Evolutionary conservation across 75 land plant genomes (phyloP).

Genomic region (Pinus tabuliformis): DNA sequence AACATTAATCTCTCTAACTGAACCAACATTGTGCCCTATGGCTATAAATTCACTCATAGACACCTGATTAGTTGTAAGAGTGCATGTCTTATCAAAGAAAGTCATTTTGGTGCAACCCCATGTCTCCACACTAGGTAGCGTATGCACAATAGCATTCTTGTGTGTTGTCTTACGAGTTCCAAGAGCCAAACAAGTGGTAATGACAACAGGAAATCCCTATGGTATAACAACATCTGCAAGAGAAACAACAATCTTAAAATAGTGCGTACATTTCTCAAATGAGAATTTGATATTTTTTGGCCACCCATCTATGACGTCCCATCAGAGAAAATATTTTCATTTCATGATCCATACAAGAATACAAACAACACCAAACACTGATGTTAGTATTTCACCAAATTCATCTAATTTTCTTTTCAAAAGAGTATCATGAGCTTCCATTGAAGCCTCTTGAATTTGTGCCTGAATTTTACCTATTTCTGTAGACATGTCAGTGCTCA

Average conservation of each 20-base stretch:
- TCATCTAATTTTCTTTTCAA: constrained; percentile 89
- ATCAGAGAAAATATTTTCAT: constrained; percentile 72
- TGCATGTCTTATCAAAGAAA: constrained; percentile 92
- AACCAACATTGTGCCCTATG: constrained; percentile 35
- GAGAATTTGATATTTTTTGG: constrained; percentile 67
- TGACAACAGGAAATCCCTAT: constrained; percentile 91
- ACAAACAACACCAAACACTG: constrained; percentile 63
- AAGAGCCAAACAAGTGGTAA: constrained; percentile 84
- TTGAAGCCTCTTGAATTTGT: constrained; percentile 81
- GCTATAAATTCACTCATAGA: constrained; percentile 65
- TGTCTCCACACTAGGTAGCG: constrained; percentile 93
- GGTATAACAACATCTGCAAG: constrained; percentile 93
- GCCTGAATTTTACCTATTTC: constrained; percentile 87
- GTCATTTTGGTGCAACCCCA: constrained; percentile 91
- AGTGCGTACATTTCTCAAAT: constrained; percentile 81
- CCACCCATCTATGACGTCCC: constrained; percentile 66
- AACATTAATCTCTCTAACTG: constrained; percentile 45
- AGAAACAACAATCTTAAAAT: constrained; percentile 86
- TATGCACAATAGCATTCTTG: constrained; percentile 85
- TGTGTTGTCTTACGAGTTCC: constrained; percentile 92
- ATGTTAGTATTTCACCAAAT: constrained; percentile 69
- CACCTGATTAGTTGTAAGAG: constrained; percentile 93
- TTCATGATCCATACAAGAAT: constrained; percentile 79
- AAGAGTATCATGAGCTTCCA: constrained; percentile 73
- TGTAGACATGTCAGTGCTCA: constrained; percentile 73